Conservation (phyloP, 768 basidiomycete species). For the Jaapia argillacea region DNA sequence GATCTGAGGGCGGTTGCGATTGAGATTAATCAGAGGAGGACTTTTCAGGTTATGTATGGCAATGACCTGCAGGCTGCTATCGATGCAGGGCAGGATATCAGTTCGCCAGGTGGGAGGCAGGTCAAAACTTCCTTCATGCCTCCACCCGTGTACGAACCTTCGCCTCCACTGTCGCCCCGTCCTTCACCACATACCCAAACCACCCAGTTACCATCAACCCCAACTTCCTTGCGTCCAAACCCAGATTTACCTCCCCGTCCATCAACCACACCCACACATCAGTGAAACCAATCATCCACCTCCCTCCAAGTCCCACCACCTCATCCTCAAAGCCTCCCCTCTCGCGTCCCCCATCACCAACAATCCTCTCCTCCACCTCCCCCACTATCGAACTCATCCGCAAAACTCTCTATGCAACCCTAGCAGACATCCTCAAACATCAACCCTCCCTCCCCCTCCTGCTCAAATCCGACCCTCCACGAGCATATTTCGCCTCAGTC, state of each 20-base stretch:
- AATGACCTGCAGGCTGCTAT: constrained; percentile 70
- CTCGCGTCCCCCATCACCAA: no score
- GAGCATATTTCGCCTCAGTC: constrained; percentile 73
- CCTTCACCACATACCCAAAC: constrained; percentile 11
- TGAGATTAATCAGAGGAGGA: no score
- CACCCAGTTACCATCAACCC: constrained; percentile 13
- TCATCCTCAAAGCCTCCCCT: no score
- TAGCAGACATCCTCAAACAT: constrained; percentile 58
- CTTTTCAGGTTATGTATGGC: constrained; percentile 76
- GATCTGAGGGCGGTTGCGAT: constrained; percentile 81
- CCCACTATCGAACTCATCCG: constrained; percentile 73
- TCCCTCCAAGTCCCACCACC: no score
- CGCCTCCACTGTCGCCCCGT: constrained; percentile 16
- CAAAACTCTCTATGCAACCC: constrained; percentile 77
- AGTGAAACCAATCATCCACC: constrained; percentile 19
- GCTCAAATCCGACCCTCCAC: constrained; percentile 67
- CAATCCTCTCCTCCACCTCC: constrained; percentile 32
- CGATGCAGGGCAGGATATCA: constrained; percentile 40
- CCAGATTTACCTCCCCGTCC: constrained; percentile 11
- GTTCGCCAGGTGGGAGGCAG: no score
- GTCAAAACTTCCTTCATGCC: constrained; percentile 57
- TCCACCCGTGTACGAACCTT: constrained; percentile 45
- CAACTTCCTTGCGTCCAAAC: no score
- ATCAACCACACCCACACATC: constrained; percentile 24
- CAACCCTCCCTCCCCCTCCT: constrained; percentile 55